Evolutionary conservation across 2,329 filamentous ascomycete species (phyloP).

Genomic region (Aspergillus sp.): DNA sequence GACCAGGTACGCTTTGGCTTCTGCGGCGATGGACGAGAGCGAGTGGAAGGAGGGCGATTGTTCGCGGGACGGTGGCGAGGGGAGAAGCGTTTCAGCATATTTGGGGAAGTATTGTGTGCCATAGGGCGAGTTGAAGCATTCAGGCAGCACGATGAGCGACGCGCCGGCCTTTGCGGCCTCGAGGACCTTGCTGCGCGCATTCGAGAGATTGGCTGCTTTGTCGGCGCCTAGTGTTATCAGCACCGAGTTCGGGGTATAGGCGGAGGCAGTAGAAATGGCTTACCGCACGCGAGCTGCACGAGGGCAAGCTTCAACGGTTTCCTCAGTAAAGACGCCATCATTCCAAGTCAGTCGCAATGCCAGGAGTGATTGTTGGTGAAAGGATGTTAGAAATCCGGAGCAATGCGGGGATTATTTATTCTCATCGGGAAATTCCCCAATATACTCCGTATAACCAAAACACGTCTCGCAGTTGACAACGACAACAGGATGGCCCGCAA

Average conservation of each 20-base stretch:
- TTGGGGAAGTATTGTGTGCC: slow-evolving; percentile 82
- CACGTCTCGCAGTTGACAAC: no score
- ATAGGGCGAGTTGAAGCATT: slow-evolving; percentile 99
- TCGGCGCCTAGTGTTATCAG: slow-evolving; percentile 50
- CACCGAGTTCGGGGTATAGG: slow-evolving; percentile 2
- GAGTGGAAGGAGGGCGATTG: slow-evolving; percentile 80
- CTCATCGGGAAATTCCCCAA: no score
- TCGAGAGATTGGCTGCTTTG: slow-evolving; percentile 74
- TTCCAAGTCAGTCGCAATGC: no score
- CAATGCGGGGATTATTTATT: no score
- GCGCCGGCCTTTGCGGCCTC: slow-evolving; percentile 70
- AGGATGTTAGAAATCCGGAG: no score
- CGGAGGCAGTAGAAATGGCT: slow-evolving; percentile 7
- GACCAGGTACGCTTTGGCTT: slow-evolving; percentile 71
- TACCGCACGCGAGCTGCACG: slow-evolving; percentile 69
- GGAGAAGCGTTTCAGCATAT: slow-evolving; percentile 82
- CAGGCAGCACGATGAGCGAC: slow-evolving; percentile 81
- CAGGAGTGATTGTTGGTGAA: no score
- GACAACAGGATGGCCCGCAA: no score
- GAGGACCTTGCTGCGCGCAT: slow-evolving; percentile 73
- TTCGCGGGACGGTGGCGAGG: slow-evolving; percentile 60
- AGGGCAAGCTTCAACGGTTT: slow-evolving; percentile 71
- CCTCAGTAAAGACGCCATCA: slow-evolving; percentile 56
- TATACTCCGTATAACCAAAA: no score
- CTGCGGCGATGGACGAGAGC: slow-evolving; percentile 67